Conservation (phyloP, 805 yeast species). For the Metschnikowia drakensbergensis region DNA sequence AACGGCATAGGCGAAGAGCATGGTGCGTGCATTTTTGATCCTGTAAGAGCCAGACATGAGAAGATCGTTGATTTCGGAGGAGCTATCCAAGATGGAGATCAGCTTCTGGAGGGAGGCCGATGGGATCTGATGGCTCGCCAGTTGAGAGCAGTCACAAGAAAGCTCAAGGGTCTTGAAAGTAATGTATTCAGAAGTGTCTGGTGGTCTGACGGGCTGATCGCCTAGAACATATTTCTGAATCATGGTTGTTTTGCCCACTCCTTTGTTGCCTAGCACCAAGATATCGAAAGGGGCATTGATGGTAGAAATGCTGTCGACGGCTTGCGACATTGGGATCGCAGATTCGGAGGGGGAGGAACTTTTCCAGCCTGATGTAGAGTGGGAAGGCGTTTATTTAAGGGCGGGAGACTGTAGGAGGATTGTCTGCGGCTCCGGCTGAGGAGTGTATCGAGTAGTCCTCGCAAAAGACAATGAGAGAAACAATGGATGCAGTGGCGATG, state of each 20-base stretch:
- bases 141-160: slow-evolving; percentile 1
- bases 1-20: slow-evolving; percentile 30
- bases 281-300: slow-evolving; percentile 14
- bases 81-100: slow-evolving; percentile 32
- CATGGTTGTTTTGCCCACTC: slow-evolving; percentile 17
- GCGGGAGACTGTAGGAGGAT: background rate
- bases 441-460: background rate
- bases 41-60: slow-evolving; percentile 25
- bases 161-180: slow-evolving; percentile 7
- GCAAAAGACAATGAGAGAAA: background rate
- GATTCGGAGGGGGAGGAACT: background rate
- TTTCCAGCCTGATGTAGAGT: background rate
- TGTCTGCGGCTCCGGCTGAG: background rate
- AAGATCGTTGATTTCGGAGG: slow-evolving; percentile 24
- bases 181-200: slow-evolving; percentile 12
- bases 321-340: slow-evolving; percentile 1
- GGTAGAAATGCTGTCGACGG: slow-evolving; percentile 13
- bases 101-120: slow-evolving; percentile 15
- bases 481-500: background rate
- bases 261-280: slow-evolving; percentile 15
- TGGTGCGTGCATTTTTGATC: slow-evolving; percentile 27
- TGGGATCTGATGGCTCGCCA: background rate
- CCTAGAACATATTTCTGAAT: slow-evolving; percentile 15
- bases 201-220: slow-evolving; percentile 4
- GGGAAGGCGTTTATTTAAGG: background rate